A percentile compares a stretch with the other conserved stretches of the same genome.
These are phyloP conservation scores for Starmera caribaea DNA, from an alignment of 805 yeast genomes.

Conservation along the genomic window DNA sequence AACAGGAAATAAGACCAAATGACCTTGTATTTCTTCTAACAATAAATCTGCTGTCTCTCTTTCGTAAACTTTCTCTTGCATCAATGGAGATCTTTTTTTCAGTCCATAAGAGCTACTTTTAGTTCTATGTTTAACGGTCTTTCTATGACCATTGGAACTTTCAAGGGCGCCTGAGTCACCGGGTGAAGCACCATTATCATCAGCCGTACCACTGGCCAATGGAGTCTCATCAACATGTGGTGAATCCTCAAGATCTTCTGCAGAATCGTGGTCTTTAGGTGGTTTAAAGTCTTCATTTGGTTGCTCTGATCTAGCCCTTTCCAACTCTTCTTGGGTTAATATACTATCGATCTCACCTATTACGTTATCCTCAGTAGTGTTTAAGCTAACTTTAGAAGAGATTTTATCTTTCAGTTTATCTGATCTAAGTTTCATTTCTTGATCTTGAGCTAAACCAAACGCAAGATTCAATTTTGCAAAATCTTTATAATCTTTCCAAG, in stretches of 20 bases:
- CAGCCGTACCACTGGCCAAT: too few relatives aligned
- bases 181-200: too few relatives aligned
- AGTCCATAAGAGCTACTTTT: conserved; percentile 29
- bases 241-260: too few relatives aligned
- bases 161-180: not conserved
- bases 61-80: conserved; percentile 49
- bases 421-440: conserved; percentile 11
- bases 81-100: conserved; percentile 20
- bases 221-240: too few relatives aligned
- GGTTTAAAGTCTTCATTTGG: not conserved
- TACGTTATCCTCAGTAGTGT: too few relatives aligned
- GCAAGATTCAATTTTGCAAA: conserved; percentile 51
- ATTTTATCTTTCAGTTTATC: too few relatives aligned
- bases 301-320: too few relatives aligned
- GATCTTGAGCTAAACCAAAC: conserved; percentile 30
- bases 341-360: too few relatives aligned
- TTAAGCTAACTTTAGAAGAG: too few relatives aligned
- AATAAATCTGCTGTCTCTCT: conserved; percentile 69
- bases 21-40: conserved; percentile 68
- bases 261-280: not conserved
- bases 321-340: too few relatives aligned
- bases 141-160: too few relatives aligned
- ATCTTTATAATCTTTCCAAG: conserved; percentile 85
- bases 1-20: conserved; percentile 83
- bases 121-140: conserved; percentile 17